Evolutionary conservation across 2,329 filamentous ascomycete genomes (phyloP), one percentile per base, ranked within the genome.

Genomic region (Colletotrichum lini): DNA sequence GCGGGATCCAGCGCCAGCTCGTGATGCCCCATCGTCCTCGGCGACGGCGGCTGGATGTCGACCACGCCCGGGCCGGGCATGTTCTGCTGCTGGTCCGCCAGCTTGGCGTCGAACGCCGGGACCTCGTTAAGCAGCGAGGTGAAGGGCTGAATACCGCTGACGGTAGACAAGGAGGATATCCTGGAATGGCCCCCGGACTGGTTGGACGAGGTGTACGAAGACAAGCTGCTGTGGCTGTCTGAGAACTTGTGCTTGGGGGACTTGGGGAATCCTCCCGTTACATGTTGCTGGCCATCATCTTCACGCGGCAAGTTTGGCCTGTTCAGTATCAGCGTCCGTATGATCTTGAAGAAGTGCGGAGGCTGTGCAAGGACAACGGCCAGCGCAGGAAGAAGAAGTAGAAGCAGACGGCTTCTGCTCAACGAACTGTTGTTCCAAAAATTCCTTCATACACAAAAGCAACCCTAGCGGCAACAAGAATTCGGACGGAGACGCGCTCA

Each of bases 151-250:
- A 80, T 77, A 12, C 84, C 83, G 61, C 84, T 84, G 26, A 86
- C 80, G 0, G 86, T 89, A 1, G 88, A 89, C 53, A 85, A 80
- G 0, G 87, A 89, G 2, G 88, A 89, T 60, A 88, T 82, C 47
- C 87, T 82, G 2, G 88, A 89, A 75, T 89, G 86, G 0, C 82
- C 80, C 16, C 80, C 78, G 1, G 85, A 87, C 53, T 80, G 80
- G 0, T 81, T 83, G 3, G 86, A 84, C 3, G 85, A 85, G 21
- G 82, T 82, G 75, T 84, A 85, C 1, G 84, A 87, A 3, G 86
- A 86, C 18, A 87, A 77, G 66, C 85, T 89, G 80, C 86, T 87
- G 64, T 84, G 82, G 73, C 87, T 89, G 74, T 86, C 84, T 0
- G 87, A 88, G 65, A 82, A 83, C 75, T 82, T 85, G 78, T 86